phyloP scores from a whole-genome alignment of 345 rosid genomes.

The Kandelia obovata region DNA sequence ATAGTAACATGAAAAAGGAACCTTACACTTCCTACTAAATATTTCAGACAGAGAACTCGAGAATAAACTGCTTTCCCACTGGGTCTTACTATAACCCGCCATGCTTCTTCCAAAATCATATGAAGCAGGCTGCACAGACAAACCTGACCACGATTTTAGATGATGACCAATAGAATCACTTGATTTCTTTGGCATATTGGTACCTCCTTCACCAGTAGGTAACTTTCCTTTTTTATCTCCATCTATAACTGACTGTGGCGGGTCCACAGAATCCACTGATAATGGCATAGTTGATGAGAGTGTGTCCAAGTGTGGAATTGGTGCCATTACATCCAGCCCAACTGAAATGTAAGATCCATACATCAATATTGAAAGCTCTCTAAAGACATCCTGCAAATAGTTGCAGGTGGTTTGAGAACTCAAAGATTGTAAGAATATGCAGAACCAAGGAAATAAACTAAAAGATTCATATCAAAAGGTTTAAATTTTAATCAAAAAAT shows the following conservation, averaged over 20 bases:
- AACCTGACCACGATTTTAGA: constrained; percentile 44
- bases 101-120: constrained; percentile 30
- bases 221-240: constrained; percentile 28
- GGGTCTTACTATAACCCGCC: constrained; percentile 30
- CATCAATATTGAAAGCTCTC: not conserved
- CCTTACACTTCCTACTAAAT: constrained; percentile 66
- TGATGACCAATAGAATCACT: constrained; percentile 35
- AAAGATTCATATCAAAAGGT: constrained; percentile 2
- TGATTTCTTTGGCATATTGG: constrained; percentile 33
- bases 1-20: not conserved
- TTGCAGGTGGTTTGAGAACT: not conserved
- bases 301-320: constrained; percentile 28
- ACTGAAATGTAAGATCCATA: constrained; percentile 15
- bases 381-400: not conserved
- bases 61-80: constrained; percentile 87
- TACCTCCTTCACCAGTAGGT: constrained; percentile 30
- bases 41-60: constrained; percentile 90
- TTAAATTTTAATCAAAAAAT: not conserved
- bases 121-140: constrained; percentile 34
- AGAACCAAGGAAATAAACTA: not conserved
- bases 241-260: constrained; percentile 22
- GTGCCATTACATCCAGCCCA: constrained; percentile 24
- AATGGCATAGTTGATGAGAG: constrained; percentile 18
- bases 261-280: constrained; percentile 22
- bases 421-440: not conserved